phyloP scores from a whole-genome alignment of 768 basidiomycete genomes.

The Gymnopilus junonius region DNA sequence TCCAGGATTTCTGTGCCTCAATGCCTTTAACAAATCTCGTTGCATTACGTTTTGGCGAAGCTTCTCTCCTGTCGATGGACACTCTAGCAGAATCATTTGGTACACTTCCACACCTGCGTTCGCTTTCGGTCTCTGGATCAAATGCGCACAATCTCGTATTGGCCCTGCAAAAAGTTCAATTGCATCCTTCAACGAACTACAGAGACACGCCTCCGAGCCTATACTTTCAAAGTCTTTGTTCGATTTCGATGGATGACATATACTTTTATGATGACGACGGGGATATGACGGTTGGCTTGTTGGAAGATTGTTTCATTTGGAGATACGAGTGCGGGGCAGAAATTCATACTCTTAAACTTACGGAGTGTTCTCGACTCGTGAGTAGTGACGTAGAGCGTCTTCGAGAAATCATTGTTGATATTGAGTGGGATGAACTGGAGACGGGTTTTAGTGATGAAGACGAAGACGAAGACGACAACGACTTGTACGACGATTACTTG shows the following conservation, averaged over 20 bases:
- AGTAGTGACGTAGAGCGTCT: constrained; percentile 26
- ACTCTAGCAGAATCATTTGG: constrained; percentile 3
- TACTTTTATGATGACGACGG: not conserved
- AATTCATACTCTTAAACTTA: constrained; percentile 26
- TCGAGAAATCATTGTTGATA: constrained; percentile 31
- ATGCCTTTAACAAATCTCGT: not conserved
- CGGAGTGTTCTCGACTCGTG: constrained; percentile 27
- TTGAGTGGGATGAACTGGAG: constrained; percentile 39
- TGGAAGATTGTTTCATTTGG: constrained; percentile 31
- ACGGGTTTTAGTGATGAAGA: constrained; percentile 25
- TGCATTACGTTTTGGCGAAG: not conserved
- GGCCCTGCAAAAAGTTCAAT: not conserved
- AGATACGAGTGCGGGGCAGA: constrained; percentile 34
- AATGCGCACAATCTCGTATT: not conserved
- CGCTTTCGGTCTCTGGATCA: not conserved
- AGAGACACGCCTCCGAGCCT: not conserved
- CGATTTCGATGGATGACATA: not conserved
- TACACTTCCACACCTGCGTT: not conserved
- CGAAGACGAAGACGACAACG: too few relatives aligned
- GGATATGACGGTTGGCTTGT: not conserved
- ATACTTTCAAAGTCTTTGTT: not conserved
- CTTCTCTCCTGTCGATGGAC: not conserved
- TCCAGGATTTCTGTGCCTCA: not conserved
- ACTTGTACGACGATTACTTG: too few relatives aligned
- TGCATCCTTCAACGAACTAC: not conserved